These are phyloP conservation scores for Mucor irregularis DNA, from an alignment of 371 early-diverging fungal genomes.

Conservation along the genomic window DNA sequence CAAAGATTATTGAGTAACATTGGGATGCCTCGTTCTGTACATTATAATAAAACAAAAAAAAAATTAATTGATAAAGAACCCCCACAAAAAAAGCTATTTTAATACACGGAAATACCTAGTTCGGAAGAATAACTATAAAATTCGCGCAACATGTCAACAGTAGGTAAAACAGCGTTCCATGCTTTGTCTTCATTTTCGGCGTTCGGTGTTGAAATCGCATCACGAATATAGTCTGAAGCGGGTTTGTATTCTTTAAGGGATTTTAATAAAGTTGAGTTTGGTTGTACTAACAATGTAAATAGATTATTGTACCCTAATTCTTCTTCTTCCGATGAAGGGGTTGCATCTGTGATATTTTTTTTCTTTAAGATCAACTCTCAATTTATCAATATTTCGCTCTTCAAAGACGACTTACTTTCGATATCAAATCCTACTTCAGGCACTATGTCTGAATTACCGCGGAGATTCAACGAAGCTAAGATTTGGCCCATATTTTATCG, in stretches of 20 bases:
- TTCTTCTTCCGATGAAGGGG: constrained; percentile 57
- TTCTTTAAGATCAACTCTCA: not conserved
- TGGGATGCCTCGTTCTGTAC: constrained; percentile 73
- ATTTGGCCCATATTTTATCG: constrained; percentile 41
- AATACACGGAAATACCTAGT: constrained; percentile 59
- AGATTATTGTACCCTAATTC: constrained; percentile 55
- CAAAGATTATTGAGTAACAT: constrained; percentile 74
- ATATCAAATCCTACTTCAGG: constrained; percentile 54
- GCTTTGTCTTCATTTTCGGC: constrained; percentile 84
- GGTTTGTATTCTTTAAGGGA: constrained; percentile 54
- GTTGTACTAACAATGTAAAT: constrained; percentile 46
- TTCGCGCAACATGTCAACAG: constrained; percentile 74
- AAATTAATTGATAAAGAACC: not conserved
- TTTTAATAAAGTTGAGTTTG: constrained; percentile 46
- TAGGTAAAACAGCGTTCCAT: constrained; percentile 84
- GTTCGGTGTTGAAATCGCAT: constrained; percentile 85
- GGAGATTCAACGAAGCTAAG: constrained; percentile 40
- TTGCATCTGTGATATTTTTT: constrained; percentile 43
- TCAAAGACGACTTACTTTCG: constrained; percentile 43
- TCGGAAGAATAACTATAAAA: constrained; percentile 77
- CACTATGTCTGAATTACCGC: constrained; percentile 36
- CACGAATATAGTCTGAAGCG: constrained; percentile 41
- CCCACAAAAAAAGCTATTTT: not conserved
- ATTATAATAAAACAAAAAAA: constrained; percentile 1
- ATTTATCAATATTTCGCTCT: not conserved